phyloP scores from a whole-genome alignment of 73 alveolate genomes.

The Tetrahymena elliotti region DNA sequence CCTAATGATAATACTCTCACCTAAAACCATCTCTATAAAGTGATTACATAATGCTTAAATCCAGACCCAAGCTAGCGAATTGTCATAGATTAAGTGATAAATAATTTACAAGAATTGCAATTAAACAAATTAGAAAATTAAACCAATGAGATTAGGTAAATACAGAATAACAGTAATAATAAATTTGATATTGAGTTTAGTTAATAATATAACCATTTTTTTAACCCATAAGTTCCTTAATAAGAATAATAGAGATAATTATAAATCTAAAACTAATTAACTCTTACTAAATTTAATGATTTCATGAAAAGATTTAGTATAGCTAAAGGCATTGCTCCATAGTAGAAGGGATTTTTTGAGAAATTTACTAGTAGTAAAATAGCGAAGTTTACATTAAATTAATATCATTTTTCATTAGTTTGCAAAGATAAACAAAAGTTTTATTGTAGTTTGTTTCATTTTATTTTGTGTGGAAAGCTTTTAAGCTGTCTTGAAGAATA shows the following conservation, averaged over 20 bases:
- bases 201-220: too few relatives aligned
- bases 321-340: not conserved
- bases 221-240: too few relatives aligned
- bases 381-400: not conserved
- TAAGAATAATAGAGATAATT: not conserved
- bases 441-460: not conserved
- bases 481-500: not conserved
- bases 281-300: not conserved
- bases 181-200: not conserved
- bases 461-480: not conserved
- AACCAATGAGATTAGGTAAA: not conserved
- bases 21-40: not conserved
- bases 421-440: not conserved
- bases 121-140: not conserved
- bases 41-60: not conserved
- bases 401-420: not conserved
- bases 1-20: not conserved
- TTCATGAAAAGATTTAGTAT: not conserved
- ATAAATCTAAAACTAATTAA: too few relatives aligned
- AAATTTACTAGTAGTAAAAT: not conserved
- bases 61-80: not conserved
- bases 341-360: not conserved
- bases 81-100: not conserved
- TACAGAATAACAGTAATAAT: not conserved
- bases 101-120: not conserved